phyloP scores from a whole-genome alignment of 352 stramenopile species.

The Pythium aphanidermatum region DNA sequence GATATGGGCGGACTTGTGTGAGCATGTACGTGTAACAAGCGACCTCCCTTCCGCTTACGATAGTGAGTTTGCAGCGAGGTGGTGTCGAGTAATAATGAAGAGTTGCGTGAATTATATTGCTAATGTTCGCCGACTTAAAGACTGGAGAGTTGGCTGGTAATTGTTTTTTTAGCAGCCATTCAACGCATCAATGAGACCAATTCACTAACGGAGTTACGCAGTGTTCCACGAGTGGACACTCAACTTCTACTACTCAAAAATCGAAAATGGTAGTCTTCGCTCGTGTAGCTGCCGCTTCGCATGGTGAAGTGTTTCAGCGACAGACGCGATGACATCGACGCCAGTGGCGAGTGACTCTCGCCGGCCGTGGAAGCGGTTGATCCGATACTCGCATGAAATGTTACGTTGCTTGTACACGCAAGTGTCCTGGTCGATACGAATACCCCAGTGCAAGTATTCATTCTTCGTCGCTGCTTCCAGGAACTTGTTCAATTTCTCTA shows the following conservation, averaged over 20 bases:
- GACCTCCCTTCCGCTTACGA: too few relatives aligned
- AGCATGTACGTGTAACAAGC: too few relatives aligned
- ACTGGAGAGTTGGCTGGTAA: too few relatives aligned
- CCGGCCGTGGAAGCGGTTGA: constrained; percentile 17
- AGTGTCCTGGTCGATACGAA: constrained; percentile 84
- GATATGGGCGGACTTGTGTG: constrained; percentile 16
- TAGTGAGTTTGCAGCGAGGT: too few relatives aligned
- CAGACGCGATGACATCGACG: constrained; percentile 22
- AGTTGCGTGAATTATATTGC: too few relatives aligned
- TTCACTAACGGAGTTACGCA: too few relatives aligned
- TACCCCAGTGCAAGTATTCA: constrained; percentile 84
- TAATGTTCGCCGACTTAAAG: too few relatives aligned
- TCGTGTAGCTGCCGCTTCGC: constrained; percentile 23
- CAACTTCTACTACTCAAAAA: constrained; percentile 24
- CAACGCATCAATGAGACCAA: too few relatives aligned
- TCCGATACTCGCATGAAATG: constrained; percentile 13
- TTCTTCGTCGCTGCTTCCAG: constrained; percentile 65
- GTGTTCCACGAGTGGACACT: too few relatives aligned
- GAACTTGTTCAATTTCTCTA: constrained; percentile 84
- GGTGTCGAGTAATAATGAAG: too few relatives aligned
- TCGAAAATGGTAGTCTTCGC: constrained; percentile 12
- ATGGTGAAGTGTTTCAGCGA: constrained; percentile 28
- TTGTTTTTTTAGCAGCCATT: too few relatives aligned
- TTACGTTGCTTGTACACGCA: constrained; percentile 87
- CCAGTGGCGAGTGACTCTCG: constrained; percentile 17